Conservation (phyloP, 1,139 yeast species). For the Protomyces inundatus region DNA sequence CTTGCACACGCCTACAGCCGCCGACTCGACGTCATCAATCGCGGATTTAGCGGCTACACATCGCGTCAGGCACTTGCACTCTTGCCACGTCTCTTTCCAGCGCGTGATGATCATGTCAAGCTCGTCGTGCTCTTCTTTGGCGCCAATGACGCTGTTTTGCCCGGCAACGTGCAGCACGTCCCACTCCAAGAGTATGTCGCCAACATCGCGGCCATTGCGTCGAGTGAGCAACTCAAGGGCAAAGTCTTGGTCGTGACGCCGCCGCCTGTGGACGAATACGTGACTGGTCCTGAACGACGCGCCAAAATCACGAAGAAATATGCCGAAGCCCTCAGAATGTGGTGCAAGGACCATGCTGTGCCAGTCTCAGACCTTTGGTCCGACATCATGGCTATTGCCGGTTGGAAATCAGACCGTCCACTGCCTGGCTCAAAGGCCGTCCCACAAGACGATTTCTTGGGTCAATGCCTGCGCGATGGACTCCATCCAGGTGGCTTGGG, state of each 20-base stretch:
- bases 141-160: slow-evolving; percentile 58
- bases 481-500: slow-evolving; percentile 62
- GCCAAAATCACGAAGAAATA: slow-evolving; percentile 46
- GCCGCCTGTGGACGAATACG: slow-evolving; percentile 51
- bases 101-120: slow-evolving; percentile 33
- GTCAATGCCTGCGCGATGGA: slow-evolving; percentile 50
- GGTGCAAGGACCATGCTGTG: slow-evolving; percentile 46
- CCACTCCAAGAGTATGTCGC: neutral
- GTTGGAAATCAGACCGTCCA: slow-evolving; percentile 32
- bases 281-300: slow-evolving; percentile 36
- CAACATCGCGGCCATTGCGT: neutral
- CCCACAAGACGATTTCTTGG: slow-evolving; percentile 3
- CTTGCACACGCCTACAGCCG: slow-evolving; percentile 15
- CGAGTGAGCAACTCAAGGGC: slow-evolving; percentile 7
- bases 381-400: slow-evolving; percentile 39
- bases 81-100: slow-evolving; percentile 14
- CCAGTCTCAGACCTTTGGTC: slow-evolving; percentile 54
- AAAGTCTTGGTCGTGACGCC: slow-evolving; percentile 58
- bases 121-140: slow-evolving; percentile 65
- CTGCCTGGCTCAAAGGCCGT: slow-evolving; percentile 16
- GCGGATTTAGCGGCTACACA: slow-evolving; percentile 24
- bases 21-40: slow-evolving; percentile 13
- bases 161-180: slow-evolving; percentile 20
- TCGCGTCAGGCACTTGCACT: slow-evolving; percentile 12
- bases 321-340: slow-evolving; percentile 46